Conservation (phyloP, 2,329 filamentous ascomycete genomes). For the Chaetomiaceae sp. region DNA sequence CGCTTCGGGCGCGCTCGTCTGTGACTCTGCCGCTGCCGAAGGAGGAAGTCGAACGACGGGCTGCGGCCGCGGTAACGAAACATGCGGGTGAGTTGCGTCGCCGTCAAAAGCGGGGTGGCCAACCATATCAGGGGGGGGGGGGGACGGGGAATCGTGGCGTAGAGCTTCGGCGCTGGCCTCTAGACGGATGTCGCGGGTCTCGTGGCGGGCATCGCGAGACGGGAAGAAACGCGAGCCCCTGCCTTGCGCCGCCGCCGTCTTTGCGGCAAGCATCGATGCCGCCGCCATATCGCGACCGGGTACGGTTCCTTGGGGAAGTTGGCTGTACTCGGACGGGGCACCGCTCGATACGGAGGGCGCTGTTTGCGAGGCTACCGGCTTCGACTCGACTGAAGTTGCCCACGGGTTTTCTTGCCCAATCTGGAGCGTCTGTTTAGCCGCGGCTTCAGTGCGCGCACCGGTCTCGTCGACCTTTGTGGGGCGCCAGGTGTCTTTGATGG, state of each 20-base stretch:
- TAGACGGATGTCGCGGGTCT: constrained; percentile 29
- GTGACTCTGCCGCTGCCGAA: constrained; percentile 34
- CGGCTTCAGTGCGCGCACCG: constrained; percentile 34
- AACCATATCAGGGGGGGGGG: constrained; percentile 66
- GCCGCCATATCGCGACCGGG: constrained; percentile 14
- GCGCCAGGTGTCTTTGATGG: constrained; percentile 54
- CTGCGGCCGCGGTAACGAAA: constrained; percentile 64
- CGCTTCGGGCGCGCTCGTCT: constrained; percentile 1
- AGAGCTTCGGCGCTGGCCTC: constrained; percentile 32
- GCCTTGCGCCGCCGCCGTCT: constrained; percentile 34
- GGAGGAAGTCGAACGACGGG: constrained; percentile 81
- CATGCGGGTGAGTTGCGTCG: constrained; percentile 59
- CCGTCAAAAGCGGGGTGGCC: constrained; percentile 71
- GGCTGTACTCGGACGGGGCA: constrained; percentile 16
- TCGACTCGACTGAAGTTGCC: constrained; percentile 18
- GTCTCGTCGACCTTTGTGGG: constrained; percentile 36
- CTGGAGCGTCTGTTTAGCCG: constrained; percentile 28
- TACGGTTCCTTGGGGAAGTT: constrained; percentile 14
- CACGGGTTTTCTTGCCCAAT: constrained; percentile 28
- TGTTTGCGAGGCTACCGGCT: constrained; percentile 15
- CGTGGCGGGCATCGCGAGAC: constrained; percentile 38
- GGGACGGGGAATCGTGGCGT: constrained; percentile 57
- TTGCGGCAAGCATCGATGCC: constrained; percentile 20
- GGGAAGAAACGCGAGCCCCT: constrained; percentile 62
- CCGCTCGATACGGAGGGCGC: constrained; percentile 9